Conservation (phyloP, 75 land plant species). For the Pinus tabuliformis region DNA sequence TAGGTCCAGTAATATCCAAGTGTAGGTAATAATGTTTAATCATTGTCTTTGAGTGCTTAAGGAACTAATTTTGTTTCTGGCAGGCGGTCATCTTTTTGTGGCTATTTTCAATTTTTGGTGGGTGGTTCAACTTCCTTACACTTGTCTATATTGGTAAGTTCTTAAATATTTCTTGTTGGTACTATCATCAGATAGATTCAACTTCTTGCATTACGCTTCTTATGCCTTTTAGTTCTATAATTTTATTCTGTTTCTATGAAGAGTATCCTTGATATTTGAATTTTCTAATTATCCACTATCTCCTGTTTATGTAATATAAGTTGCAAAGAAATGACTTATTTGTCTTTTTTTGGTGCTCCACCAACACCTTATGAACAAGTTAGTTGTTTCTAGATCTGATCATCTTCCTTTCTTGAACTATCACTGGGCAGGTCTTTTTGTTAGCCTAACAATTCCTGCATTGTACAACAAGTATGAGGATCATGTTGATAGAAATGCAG, state of each 20-base stretch:
- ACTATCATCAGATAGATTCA: background rate
- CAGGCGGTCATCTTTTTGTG: constrained; percentile 58
- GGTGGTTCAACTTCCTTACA: constrained; percentile 62
- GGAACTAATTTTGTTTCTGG: background rate
- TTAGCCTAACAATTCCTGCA: constrained; percentile 57
- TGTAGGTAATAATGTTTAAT: background rate
- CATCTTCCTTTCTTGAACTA: background rate
- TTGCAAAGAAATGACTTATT: constrained; percentile 21
- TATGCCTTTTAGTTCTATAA: background rate
- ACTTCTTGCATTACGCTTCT: background rate
- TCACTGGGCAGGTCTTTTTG: constrained; percentile 32
- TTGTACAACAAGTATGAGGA: constrained; percentile 51
- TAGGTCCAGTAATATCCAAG: background rate
- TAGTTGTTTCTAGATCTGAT: too few species aligned
- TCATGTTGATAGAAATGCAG: constrained; percentile 49
- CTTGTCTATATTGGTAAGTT: constrained; percentile 58
- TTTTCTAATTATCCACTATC: background rate
- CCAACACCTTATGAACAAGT: too few species aligned
- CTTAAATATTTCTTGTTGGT: background rate
- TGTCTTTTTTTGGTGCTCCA: too few species aligned
- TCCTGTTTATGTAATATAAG: background rate
- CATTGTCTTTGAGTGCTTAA: background rate
- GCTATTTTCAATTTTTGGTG: constrained; percentile 51
- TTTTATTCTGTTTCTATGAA: background rate
- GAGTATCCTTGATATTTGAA: background rate